These are phyloP conservation scores for Candida glaebosa DNA, from an alignment of 805 yeast genomes.

Conservation along the genomic window DNA sequence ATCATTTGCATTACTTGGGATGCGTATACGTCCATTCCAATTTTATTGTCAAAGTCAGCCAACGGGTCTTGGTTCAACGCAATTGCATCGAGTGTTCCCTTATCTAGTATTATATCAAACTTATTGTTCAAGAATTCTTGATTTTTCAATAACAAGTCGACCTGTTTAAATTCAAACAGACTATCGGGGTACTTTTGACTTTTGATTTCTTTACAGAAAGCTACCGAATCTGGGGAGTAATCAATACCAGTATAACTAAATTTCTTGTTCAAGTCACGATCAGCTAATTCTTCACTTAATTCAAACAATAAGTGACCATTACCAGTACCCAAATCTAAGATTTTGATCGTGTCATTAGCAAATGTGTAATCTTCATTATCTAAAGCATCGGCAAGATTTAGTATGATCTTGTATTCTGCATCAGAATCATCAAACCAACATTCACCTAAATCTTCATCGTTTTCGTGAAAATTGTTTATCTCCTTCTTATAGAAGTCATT, in stretches of 20 bases:
- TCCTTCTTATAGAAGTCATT: constrained; percentile 80
- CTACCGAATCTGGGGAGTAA: constrained; percentile 77
- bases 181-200: constrained; percentile 28
- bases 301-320: constrained; percentile 87
- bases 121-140: constrained; percentile 31
- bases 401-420: constrained; percentile 83
- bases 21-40: constrained; percentile 60
- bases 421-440: constrained; percentile 96
- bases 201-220: constrained; percentile 66
- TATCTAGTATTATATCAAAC: constrained; percentile 81
- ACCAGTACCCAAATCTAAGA: constrained; percentile 92
- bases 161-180: constrained; percentile 55
- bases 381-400: constrained; percentile 56
- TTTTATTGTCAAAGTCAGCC: constrained; percentile 41
- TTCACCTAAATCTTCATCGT: constrained; percentile 88
- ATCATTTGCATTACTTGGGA: constrained; percentile 54
- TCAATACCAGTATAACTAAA: constrained; percentile 62
- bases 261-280: constrained; percentile 24
- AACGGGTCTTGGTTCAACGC: constrained; percentile 66
- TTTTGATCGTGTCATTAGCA: constrained; percentile 26
- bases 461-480: constrained; percentile 62
- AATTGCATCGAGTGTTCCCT: constrained; percentile 96
- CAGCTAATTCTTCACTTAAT: constrained; percentile 59
- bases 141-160: constrained; percentile 57
- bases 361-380: constrained; percentile 24